Evolutionary conservation across 2,329 filamentous ascomycete genomes (phyloP), one percentile per base, ranked within the genome.

Genomic region (Calonectria montana): DNA sequence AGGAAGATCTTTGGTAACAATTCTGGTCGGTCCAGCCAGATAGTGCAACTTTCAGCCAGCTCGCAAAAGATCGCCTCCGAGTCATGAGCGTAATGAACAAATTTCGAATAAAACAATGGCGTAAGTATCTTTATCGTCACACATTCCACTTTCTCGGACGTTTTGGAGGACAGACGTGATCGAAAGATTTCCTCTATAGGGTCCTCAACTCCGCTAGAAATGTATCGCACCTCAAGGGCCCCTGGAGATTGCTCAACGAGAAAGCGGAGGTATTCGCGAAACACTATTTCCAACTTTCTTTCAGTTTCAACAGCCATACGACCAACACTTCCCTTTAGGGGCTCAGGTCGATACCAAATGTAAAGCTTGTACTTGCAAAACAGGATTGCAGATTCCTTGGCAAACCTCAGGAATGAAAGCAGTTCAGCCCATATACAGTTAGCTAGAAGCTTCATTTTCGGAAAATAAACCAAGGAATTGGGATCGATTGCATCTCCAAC

Each of bases 351-450:
- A 75, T 88, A 91, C 88, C 91, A 93, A 48, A 94, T 89, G 70
- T 91, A 88, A 31, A 94, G 85, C 41, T 86, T 87, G 39, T 85
- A 85, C 29, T 81, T 80, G 79, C 91, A 90, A 80, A 90, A 91
- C 6, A 94, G 84, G 16, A 81, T 83, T 2, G 79, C 84, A 1
- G 91, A 92, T 81, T 94, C 88, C 67, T 87, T 88, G 23, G 91
- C 80, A 57, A 94, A 94, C 29, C 92, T 87, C 2, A 92, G 91
- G 74, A 92, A 90, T 0, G 92, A 94, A 27, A 89, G 83, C 31
- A 94, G 86, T 2, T 91, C 91, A 12, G 93, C 88, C 91, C 91
- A 93, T 86, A 89, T 91, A 91, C 92, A 94, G 2, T 80, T 78
- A 2, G 80, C 69, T 4, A 93, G 74, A 72, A 93, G 91, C 4